A percentile compares a stretch with the other conserved stretches of the same genome.
phyloP scores from a whole-genome alignment of 805 yeast species.

The Jamesozyma rosinii region DNA sequence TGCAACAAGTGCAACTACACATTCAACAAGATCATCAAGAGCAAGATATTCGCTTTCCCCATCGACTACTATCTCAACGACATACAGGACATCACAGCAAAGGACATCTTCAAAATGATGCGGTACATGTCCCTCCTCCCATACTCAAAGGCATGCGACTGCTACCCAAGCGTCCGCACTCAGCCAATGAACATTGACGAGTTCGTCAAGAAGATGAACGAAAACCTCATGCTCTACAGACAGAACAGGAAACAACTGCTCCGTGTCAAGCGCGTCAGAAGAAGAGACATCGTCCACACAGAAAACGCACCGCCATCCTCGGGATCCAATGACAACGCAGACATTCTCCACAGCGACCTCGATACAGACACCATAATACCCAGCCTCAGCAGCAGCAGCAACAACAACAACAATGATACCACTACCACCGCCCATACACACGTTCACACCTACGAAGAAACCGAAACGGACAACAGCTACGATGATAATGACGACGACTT shows the following conservation, averaged over 20 bases:
- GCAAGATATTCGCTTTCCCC: conserved; percentile 28
- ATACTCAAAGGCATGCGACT: conserved; percentile 37
- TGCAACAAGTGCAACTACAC: conserved; percentile 26
- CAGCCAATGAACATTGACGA: conserved; percentile 32
- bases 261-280: not conserved
- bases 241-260: conserved; percentile 18
- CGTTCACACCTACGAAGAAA: not conserved
- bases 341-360: not conserved
- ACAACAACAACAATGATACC: not conserved
- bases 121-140: conserved; percentile 31
- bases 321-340: not conserved
- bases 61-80: conserved; percentile 23
- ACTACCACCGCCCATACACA: not conserved
- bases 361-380: not conserved
- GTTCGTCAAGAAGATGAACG: conserved; percentile 25
- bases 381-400: not conserved
- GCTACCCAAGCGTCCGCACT: conserved; percentile 36
- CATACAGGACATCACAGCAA: conserved; percentile 25
- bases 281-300: not conserved
- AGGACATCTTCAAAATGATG: conserved; percentile 33
- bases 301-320: not conserved
- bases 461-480: conserved; percentile 3
- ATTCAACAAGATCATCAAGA: conserved; percentile 26
- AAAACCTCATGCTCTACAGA: conserved; percentile 18
- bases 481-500: conserved; percentile 5